These are phyloP conservation scores for Tulasnella calospora DNA, from an alignment of 768 basidiomycete genomes.

Conservation along the genomic window DNA sequence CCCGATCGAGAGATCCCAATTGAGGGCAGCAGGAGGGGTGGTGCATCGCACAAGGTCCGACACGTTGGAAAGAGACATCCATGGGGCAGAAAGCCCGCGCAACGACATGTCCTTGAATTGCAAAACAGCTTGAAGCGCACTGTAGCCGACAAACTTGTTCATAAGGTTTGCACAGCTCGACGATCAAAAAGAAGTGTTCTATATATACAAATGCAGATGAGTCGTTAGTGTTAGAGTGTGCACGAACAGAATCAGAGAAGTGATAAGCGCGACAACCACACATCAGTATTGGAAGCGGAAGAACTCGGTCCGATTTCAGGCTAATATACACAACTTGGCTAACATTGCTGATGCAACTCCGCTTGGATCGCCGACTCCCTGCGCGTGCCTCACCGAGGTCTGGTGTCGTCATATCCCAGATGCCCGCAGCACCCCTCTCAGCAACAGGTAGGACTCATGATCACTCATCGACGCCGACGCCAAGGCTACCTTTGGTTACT, in stretches of 20 bases:
- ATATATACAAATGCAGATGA: background rate
- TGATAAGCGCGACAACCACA: background rate
- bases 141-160: background rate
- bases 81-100: background rate
- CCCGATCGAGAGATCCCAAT: constrained; percentile 1
- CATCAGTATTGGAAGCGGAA: background rate
- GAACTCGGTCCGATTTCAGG: background rate
- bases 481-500: background rate
- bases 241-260: background rate
- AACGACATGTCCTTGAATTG: background rate
- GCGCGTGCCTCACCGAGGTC: background rate
- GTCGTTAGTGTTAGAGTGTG: background rate
- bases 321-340: background rate
- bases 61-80: background rate
- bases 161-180: constrained; percentile 2
- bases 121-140: background rate
- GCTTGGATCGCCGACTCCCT: constrained; percentile 2
- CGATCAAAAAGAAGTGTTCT: background rate
- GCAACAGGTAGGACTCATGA: background rate
- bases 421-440: background rate
- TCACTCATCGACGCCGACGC: background rate
- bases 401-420: constrained; percentile 3
- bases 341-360: background rate
- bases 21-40: background rate
- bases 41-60: background rate